A percentile compares a stretch with the other conserved stretches of the same genome.
These are phyloP conservation scores for Boletus rufocinnamomeus DNA, from an alignment of 768 basidiomycete genomes.

Conservation along the genomic window DNA sequence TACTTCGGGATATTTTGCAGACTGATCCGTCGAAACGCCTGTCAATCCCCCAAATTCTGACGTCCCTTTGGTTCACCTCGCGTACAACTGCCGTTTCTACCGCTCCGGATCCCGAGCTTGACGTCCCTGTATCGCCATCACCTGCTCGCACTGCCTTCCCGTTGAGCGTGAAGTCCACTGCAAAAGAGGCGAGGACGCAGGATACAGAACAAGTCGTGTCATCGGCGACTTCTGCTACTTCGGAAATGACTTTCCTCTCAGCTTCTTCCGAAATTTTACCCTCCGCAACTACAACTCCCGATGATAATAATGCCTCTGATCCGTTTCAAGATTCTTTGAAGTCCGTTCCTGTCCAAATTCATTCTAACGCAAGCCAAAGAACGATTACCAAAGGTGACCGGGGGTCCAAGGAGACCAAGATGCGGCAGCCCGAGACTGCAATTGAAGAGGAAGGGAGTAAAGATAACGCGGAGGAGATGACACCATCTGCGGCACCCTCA, in stretches of 20 bases:
- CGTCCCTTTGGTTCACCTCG: conserved; percentile 82
- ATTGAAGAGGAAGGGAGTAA: conserved; percentile 48
- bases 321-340: conserved; percentile 40
- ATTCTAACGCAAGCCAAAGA: conserved; percentile 55
- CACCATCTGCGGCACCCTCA: conserved; percentile 26
- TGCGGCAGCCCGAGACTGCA: conserved; percentile 49
- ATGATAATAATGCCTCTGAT: conserved; percentile 43
- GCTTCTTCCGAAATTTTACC: conserved; percentile 51
- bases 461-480: conserved; percentile 3
- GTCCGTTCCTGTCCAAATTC: conserved; percentile 36
- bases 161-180: conserved; percentile 25
- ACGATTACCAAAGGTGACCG: conserved; percentile 53
- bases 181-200: conserved; percentile 10
- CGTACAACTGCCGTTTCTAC: conserved; percentile 12
- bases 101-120: conserved; percentile 15
- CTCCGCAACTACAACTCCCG: conserved; percentile 61
- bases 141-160: conserved; percentile 34
- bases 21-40: conserved; percentile 75
- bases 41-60: conserved; percentile 81
- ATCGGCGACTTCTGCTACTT: conserved; percentile 45
- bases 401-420: conserved; percentile 33
- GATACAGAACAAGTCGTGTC: conserved; percentile 42
- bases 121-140: conserved; percentile 34
- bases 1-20: conserved; percentile 76
- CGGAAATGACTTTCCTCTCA: conserved; percentile 52